These are phyloP conservation scores for Epichloe brachyelytri DNA, from an alignment of 2,329 filamentous ascomycete genomes.

Conservation along the genomic window DNA sequence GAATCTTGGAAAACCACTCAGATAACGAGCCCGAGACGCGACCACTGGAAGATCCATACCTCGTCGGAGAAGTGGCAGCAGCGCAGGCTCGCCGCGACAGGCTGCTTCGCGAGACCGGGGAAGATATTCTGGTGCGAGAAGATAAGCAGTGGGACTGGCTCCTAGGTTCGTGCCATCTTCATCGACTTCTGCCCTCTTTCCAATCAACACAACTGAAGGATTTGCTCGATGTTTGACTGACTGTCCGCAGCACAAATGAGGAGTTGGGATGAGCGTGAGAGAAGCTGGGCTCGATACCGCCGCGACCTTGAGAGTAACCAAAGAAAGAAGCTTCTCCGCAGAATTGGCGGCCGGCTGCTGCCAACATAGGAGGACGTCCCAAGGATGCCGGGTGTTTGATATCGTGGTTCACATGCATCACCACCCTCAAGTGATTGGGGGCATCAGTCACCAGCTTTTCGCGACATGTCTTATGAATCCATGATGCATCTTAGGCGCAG, in stretches of 20 bases:
- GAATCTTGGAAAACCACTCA: neutral
- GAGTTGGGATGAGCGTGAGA: slow-evolving; percentile 37
- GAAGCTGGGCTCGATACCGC: slow-evolving; percentile 31
- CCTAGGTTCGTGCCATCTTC: slow-evolving; percentile 31
- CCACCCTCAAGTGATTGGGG: neutral
- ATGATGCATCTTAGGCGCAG: slow-evolving; percentile 8
- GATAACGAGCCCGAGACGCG: slow-evolving; percentile 15
- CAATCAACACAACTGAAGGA: neutral
- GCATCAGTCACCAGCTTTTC: neutral
- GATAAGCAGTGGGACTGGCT: slow-evolving; percentile 50
- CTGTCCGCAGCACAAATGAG: slow-evolving; percentile 33
- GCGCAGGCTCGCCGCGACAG: slow-evolving; percentile 42
- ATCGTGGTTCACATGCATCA: neutral
- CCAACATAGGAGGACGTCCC: slow-evolving; percentile 1
- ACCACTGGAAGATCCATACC: slow-evolving; percentile 52
- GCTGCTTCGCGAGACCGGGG: slow-evolving; percentile 40
- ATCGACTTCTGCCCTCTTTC: neutral
- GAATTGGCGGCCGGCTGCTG: slow-evolving; percentile 23
- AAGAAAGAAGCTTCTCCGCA: slow-evolving; percentile 27
- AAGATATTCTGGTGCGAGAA: slow-evolving; percentile 42
- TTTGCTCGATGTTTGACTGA: neutral
- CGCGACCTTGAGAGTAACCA: slow-evolving; percentile 21
- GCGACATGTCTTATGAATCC: slow-evolving; percentile 1
- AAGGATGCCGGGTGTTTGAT: neutral
- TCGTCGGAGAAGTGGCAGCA: slow-evolving; percentile 55